phyloP scores from a whole-genome alignment of 768 basidiomycete genomes.

The Leccinum aurantiacum region DNA sequence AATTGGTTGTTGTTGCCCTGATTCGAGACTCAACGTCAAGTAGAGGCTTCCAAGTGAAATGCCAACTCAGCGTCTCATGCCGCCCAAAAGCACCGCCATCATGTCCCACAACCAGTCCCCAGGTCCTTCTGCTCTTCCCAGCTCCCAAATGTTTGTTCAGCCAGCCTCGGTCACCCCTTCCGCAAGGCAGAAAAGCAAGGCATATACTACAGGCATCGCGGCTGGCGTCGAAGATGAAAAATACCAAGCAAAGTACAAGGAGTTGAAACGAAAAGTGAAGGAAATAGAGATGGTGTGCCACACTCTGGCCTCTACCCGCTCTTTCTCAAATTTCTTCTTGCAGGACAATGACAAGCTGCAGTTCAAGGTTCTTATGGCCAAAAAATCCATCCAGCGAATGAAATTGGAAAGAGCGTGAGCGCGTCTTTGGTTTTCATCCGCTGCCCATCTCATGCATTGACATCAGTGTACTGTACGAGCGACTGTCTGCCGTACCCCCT shows the following conservation, averaged over 20 bases:
- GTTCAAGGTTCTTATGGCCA: conserved; percentile 76
- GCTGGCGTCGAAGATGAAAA: conserved; percentile 83
- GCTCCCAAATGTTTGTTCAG: conserved; percentile 36
- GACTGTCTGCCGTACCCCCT: conserved; percentile 60
- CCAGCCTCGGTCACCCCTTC: conserved; percentile 32
- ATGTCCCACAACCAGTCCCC: conserved; percentile 70
- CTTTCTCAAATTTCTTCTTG: conserved; percentile 8
- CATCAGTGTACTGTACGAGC: conserved; percentile 73
- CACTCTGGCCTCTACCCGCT: background rate
- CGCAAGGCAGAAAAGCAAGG: conserved; percentile 47
- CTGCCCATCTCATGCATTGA: conserved; percentile 27
- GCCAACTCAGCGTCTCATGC: conserved; percentile 32
- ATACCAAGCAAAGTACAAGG: conserved; percentile 86
- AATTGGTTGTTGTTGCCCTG: conserved; percentile 11
- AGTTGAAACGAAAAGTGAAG: conserved; percentile 83
- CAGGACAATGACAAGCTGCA: conserved; percentile 90
- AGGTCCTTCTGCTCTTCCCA: conserved; percentile 45
- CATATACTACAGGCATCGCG: conserved; percentile 59
- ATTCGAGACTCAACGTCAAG: conserved; percentile 31
- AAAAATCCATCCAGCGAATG: conserved; percentile 82
- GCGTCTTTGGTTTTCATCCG: conserved; percentile 19
- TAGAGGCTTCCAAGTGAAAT: conserved; percentile 24
- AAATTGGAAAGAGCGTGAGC: conserved; percentile 87
- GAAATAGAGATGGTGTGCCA: conserved; percentile 76
- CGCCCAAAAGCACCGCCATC: conserved; percentile 41